These are phyloP conservation scores for Maudiozyma humilis DNA, from an alignment of 1,139 yeast genomes.

Conservation along the genomic window DNA sequence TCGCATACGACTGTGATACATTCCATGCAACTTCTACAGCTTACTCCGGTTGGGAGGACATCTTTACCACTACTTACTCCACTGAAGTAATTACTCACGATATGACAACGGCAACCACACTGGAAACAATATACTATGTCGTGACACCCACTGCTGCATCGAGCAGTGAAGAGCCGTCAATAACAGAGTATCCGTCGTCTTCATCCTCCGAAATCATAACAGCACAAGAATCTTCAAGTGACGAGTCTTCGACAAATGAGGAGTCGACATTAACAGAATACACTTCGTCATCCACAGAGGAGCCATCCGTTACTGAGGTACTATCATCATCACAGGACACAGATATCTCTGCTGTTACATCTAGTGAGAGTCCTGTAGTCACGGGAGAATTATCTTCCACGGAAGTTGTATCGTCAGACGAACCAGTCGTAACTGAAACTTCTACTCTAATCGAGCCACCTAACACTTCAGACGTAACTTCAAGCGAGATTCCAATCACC, in stretches of 20 bases:
- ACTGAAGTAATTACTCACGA: neutral
- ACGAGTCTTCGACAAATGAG: no score
- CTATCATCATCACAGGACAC: neutral
- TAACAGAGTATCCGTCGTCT: neutral
- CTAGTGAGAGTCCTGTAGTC: no score
- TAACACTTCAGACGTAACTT: no score
- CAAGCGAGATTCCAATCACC: no score
- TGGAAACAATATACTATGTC: neutral
- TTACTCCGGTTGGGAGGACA: neutral
- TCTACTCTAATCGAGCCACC: neutral
- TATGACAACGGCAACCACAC: neutral
- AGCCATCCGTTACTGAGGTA: neutral
- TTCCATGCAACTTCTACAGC: neutral
- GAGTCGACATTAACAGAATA: no score
- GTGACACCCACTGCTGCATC: neutral
- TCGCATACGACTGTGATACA: neutral
- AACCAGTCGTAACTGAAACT: neutral
- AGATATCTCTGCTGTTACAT: neutral
- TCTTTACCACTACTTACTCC: neutral
- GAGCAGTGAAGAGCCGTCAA: neutral
- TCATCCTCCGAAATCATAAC: no score
- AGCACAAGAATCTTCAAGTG: no score
- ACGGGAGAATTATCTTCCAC: no score
- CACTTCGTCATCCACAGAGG: neutral
- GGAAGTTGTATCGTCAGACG: no score